Evolutionary conservation across 2,329 filamentous ascomycete genomes (phyloP).

Genomic region (Trichoderma sp.): DNA sequence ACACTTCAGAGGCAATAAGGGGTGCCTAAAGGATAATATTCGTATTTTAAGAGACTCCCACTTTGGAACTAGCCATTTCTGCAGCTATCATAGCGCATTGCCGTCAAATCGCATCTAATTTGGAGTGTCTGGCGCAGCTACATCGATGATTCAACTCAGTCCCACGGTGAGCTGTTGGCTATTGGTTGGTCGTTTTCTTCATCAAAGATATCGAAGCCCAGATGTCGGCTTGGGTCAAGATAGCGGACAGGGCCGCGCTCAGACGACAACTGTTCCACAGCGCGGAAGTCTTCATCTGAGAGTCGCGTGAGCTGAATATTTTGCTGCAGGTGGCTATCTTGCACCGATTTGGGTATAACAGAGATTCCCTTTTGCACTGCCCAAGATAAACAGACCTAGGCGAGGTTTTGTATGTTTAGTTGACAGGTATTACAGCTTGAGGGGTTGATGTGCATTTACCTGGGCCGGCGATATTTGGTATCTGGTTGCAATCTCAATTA

Average conservation of each 20-base stretch:
- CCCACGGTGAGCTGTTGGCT: slow-evolving; percentile 1
- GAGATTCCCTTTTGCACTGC: slow-evolving; percentile 12
- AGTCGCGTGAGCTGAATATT: neutral
- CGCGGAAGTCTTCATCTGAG: neutral
- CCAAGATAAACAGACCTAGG: slow-evolving; percentile 23
- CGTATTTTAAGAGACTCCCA: neutral
- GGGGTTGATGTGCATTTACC: neutral
- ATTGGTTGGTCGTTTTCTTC: slow-evolving; percentile 16
- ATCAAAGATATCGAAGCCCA: slow-evolving; percentile 16
- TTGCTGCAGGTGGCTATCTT: slow-evolving; percentile 4
- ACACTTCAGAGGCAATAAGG: neutral
- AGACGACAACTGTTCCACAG: neutral
- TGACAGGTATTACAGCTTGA: neutral
- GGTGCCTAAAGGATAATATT: neutral
- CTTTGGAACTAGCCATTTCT: neutral
- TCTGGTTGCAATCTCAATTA: neutral
- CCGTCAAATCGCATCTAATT: neutral
- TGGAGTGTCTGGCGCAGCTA: neutral
- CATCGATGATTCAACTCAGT: neutral
- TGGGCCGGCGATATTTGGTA: slow-evolving; percentile 5
- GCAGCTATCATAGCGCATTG: neutral
- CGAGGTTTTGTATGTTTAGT: neutral
- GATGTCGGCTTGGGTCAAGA: slow-evolving; percentile 8
- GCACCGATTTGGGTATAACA: slow-evolving; percentile 5
- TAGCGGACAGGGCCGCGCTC: neutral